A percentile compares a stretch with the other conserved stretches of the same genome.
phyloP scores from a whole-genome alignment of 2,329 filamentous ascomycete genomes.

The Incumbomyces lentus region DNA sequence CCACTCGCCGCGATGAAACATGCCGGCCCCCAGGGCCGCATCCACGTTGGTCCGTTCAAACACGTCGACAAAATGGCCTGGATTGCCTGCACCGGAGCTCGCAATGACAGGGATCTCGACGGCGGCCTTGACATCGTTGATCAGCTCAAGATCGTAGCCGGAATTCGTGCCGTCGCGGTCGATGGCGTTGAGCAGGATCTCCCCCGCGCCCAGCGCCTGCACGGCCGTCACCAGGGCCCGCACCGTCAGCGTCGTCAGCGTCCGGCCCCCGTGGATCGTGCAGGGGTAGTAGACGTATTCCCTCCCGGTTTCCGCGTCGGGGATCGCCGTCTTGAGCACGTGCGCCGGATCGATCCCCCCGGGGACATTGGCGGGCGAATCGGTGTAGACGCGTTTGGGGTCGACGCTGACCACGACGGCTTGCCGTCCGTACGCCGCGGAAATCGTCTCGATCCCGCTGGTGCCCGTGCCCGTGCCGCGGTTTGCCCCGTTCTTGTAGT shows the following conservation, averaged over 20 bases:
- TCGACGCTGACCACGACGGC: slow-evolving; percentile 94
- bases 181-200: slow-evolving; percentile 94
- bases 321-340: slow-evolving; percentile 58
- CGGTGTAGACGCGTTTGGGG: slow-evolving; percentile 80
- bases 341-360: slow-evolving; percentile 49
- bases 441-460: slow-evolving; percentile 94
- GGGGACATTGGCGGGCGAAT: slow-evolving; percentile 47
- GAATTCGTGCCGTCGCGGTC: slow-evolving; percentile 91
- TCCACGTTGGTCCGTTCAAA: slow-evolving; percentile 79
- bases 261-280: slow-evolving; percentile 88
- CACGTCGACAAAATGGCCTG: slow-evolving; percentile 80
- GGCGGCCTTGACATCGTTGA: slow-evolving; percentile 75
- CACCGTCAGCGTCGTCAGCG: slow-evolving; percentile 89
- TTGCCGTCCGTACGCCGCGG: slow-evolving; percentile 85
- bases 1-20: slow-evolving; percentile 95
- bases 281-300: slow-evolving; percentile 91
- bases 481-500: slow-evolving; percentile 62
- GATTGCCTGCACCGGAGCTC: slow-evolving; percentile 80
- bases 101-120: slow-evolving; percentile 91
- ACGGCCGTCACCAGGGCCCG: slow-evolving; percentile 79
- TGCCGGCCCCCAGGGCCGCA: slow-evolving; percentile 87
- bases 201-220: slow-evolving; percentile 89
- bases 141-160: slow-evolving; percentile 88
- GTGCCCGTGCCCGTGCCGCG: slow-evolving; percentile 58
- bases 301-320: slow-evolving; percentile 62